Base-by-base conservation (phyloP, 2,329 filamentous ascomycete species). In the Aspergillus sp. region DNA sequence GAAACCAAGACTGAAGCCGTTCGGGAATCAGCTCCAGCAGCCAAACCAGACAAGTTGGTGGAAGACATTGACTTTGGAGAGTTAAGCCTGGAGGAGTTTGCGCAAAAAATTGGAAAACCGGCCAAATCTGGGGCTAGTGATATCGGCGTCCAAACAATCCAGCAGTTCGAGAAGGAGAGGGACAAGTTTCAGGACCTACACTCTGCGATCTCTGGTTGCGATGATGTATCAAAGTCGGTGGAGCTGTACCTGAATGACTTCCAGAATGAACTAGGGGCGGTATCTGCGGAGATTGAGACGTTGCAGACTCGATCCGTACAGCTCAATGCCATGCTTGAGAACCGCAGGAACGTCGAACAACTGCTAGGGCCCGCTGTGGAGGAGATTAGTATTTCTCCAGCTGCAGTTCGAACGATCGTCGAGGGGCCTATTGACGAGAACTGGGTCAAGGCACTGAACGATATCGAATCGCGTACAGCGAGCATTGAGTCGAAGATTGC, bases 201-300 rank as follows among this genome's bases (percentile, higher is more conserved):
- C 77, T 87, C 86, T 71, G 96, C 93, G 4, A 98, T 99, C 71
- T 72, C 83, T 46, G 91, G 92, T 54, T 99, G 94, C 79, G 95
- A 99, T 77, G 91, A 96, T 74, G 92, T 98, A 54, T 85, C 98
- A 50, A 91, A 89, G 76, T 97, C 93, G 0, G 95, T 99, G 58
- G 94, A 99, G 79, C 89, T 87, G 34, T 98, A 97, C 74, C 83
- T 99, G 57, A 91, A 91, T 43, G 94, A 89, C 75, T 99, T 99
- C 74, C 93, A 96, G 74, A 91, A 93, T 63, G 96, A 99, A 76
- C 86, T 99, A 11, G 94, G 92, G 8, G 87, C 88, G 15, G 95
- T 99, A 13, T 97, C 95, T 1, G 90, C 93, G 7, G 95, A 99
- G 74, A 99, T 99, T 55, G 95, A 99, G 78, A 93, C 89, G 2